phyloP scores from a whole-genome alignment of 345 rosid genomes.

The Citrus inodora region DNA sequence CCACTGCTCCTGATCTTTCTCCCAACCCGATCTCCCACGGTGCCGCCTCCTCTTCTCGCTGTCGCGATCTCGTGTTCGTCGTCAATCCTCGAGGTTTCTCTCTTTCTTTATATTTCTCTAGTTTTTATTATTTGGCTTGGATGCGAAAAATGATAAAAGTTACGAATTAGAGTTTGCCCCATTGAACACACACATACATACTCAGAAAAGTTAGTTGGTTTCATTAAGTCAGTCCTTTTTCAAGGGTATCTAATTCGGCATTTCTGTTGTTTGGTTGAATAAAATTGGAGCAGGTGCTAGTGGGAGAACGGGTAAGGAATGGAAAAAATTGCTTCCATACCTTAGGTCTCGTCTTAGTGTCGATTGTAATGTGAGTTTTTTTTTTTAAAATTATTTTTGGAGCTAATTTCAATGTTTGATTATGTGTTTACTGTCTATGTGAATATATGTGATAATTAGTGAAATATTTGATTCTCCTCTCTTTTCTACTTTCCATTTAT shows the following conservation, averaged over 20 bases:
- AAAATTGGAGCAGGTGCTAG: slow-evolving; percentile 64
- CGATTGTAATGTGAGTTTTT: slow-evolving; percentile 67
- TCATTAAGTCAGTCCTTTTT: neutral
- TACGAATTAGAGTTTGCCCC: neutral
- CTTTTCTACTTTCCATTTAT: too few relatives aligned
- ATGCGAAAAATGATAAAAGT: neutral
- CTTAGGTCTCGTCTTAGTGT: slow-evolving; percentile 69
- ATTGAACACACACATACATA: too few relatives aligned
- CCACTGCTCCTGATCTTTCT: slow-evolving; percentile 52
- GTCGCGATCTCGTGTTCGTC: slow-evolving; percentile 86
- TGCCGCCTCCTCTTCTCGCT: slow-evolving; percentile 46
- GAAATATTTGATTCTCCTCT: neutral
- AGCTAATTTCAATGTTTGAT: neutral
- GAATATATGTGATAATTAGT: neutral
- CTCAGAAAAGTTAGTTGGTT: neutral
- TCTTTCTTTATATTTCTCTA: neutral
- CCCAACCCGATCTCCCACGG: slow-evolving; percentile 29
- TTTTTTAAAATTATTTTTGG: neutral
- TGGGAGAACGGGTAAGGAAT: slow-evolving; percentile 84
- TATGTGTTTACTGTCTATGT: too few relatives aligned
- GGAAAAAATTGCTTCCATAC: slow-evolving; percentile 87
- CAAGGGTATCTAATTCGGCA: neutral
- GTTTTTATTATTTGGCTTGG: neutral
- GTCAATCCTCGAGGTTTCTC: slow-evolving; percentile 80
- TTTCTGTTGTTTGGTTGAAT: slow-evolving; percentile 9